Evolutionary conservation across 2,329 filamentous ascomycete genomes (phyloP).

Genomic region (Furcasterigmium sp.): DNA sequence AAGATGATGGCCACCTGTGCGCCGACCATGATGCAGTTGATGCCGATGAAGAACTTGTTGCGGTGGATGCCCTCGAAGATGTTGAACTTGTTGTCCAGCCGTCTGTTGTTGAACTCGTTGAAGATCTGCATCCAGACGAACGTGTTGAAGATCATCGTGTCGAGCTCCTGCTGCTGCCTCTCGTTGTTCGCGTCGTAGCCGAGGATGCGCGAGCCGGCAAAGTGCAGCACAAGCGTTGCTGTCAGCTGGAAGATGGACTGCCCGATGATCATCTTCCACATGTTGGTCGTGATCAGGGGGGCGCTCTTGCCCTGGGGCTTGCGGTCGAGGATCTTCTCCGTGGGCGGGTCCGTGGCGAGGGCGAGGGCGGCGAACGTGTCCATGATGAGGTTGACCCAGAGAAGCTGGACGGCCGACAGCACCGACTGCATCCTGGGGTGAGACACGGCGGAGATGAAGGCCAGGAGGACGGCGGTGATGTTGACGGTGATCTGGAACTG

Average conservation of each 20-base stretch:
- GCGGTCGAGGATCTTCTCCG: conserved; percentile 50
- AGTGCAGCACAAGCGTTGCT: conserved; percentile 56
- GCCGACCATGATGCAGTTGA: conserved; percentile 52
- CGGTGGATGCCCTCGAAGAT: conserved; percentile 52
- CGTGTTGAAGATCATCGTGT: conserved; percentile 63
- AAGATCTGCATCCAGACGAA: conserved; percentile 73
- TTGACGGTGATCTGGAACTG: conserved; percentile 68
- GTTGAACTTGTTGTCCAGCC: conserved; percentile 58
- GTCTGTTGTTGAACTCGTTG: conserved; percentile 62
- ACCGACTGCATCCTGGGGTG: conserved; percentile 50
- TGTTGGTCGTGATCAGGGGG: conserved; percentile 64
- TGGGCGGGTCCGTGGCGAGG: conserved; percentile 58
- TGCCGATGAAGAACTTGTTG: conserved; percentile 53
- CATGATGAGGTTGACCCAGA: conserved; percentile 69
- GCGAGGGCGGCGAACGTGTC: conserved; percentile 63
- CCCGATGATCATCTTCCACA: conserved; percentile 64
- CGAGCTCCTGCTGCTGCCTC: conserved; percentile 36
- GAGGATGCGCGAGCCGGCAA: conserved; percentile 52
- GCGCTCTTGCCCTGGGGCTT: conserved; percentile 56
- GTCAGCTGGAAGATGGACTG: conserved; percentile 56
- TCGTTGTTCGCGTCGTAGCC: conserved; percentile 36
- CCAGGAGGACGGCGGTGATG: conserved; percentile 61
- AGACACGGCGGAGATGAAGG: conserved; percentile 59
- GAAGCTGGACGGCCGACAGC: conserved; percentile 59
- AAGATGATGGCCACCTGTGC: conserved; percentile 54